A percentile compares a stretch with the other conserved stretches of the same genome.
Evolutionary conservation across 768 basidiomycete species (phyloP).

Genomic region (Phallus indusiatus): DNA sequence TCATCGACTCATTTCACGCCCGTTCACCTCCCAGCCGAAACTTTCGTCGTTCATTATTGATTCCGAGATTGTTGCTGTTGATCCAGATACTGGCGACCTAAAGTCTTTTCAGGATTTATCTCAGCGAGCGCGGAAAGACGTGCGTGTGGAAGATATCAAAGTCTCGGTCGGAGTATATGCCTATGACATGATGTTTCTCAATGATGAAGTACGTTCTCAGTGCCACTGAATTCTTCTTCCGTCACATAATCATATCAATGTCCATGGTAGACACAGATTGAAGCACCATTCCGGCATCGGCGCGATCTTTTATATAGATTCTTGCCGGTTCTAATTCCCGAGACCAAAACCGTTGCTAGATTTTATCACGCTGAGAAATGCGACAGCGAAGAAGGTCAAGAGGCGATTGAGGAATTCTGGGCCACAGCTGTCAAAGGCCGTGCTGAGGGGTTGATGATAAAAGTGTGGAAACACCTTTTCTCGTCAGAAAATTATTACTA

Average conservation of each 20-base stretch:
- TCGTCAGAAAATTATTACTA: neutral
- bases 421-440: constrained; percentile 61
- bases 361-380: constrained; percentile 69
- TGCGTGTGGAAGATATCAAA: constrained; percentile 61
- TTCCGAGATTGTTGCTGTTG: constrained; percentile 81
- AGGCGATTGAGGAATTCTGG: constrained; percentile 69
- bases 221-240: neutral
- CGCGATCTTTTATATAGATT: constrained; percentile 50
- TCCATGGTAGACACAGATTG: constrained; percentile 51
- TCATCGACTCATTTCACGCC: constrained; percentile 26
- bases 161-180: constrained; percentile 76
- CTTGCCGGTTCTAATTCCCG: constrained; percentile 46
- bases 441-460: constrained; percentile 93
- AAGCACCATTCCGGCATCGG: constrained; percentile 59
- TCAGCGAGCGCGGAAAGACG: constrained; percentile 77
- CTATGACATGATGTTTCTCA: constrained; percentile 84
- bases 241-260: neutral
- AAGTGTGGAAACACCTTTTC: constrained; percentile 33
- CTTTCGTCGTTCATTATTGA: constrained; percentile 67
- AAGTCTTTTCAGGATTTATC: constrained; percentile 83
- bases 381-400: constrained; percentile 52
- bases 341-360: constrained; percentile 40
- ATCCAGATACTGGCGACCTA: constrained; percentile 49
- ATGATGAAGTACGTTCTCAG: constrained; percentile 53
- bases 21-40: constrained; percentile 19